A percentile compares a stretch with the other conserved stretches of the same genome.
These are phyloP conservation scores for Gymnopilus dilepis DNA, from an alignment of 768 basidiomycete genomes.

Conservation along the genomic window DNA sequence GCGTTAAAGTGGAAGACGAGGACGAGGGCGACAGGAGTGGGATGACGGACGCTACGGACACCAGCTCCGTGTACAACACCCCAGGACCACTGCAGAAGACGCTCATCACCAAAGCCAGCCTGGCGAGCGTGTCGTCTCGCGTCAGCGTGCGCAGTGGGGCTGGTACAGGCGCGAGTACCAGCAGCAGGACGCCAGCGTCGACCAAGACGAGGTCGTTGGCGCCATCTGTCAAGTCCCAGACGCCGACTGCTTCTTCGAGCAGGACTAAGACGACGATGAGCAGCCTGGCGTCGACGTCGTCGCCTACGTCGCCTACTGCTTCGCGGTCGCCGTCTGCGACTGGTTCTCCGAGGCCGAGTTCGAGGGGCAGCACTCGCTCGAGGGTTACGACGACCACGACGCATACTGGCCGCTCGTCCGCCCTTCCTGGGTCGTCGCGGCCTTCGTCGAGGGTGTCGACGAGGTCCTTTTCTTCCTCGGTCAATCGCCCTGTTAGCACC, in stretches of 20 bases:
- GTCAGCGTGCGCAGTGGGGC: background rate
- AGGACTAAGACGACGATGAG: conserved; percentile 41
- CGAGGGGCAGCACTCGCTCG: conserved; percentile 30
- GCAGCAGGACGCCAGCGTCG: background rate
- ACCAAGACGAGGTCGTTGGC: conserved; percentile 32
- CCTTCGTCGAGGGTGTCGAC: conserved; percentile 31
- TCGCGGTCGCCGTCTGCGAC: background rate
- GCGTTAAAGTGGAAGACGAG: conserved; percentile 3
- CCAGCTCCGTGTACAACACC: conserved; percentile 10
- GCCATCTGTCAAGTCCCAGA: conserved; percentile 37
- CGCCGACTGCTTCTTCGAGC: conserved; percentile 23
- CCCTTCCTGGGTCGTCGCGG: conserved; percentile 13
- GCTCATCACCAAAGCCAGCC: conserved; percentile 33
- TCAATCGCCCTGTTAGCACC: conserved; percentile 13
- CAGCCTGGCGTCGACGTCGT: conserved; percentile 1
- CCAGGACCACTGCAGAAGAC: conserved; percentile 28
- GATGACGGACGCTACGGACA: conserved; percentile 2
- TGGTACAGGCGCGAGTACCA: conserved; percentile 1
- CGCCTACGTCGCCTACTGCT: background rate
- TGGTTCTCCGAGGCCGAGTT: conserved; percentile 29
- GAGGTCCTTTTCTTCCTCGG: conserved; percentile 11
- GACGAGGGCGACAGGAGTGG: conserved; percentile 12
- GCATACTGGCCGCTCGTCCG: conserved; percentile 1
- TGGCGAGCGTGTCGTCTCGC: conserved; percentile 30
- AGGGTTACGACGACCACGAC: conserved; percentile 18